Base-by-base conservation (phyloP, 352 stramenopile species). In the Pythium scleroteichum region DNA sequence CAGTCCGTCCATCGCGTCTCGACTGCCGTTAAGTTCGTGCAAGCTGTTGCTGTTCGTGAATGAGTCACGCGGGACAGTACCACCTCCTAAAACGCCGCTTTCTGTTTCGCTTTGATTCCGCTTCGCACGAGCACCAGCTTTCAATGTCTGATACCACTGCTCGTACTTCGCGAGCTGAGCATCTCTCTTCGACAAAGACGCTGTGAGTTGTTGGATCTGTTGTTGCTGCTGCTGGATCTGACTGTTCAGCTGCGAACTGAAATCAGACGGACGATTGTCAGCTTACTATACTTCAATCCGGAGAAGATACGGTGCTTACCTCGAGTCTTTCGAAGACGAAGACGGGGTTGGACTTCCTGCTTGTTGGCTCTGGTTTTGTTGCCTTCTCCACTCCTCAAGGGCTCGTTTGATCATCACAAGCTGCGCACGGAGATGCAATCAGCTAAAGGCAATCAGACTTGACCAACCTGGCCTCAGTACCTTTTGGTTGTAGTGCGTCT, bases 391-490 rank as follows among this genome's bases (percentile, higher is more conserved):
- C 45, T 95, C 86, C 74, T 95, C 86, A n/a, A 95, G 69, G n/a
- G 86, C 86, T 40, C 76, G 78, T 55, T 95, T 95, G 56, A 95
- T 90, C 81, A 92, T 90, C n/a, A 91, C 70, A 50, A 95, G 79
- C 84, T 95, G 50, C 12, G 26, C n/a, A n/a, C n/a, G n/a, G n/a
- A n/a, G n/a, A n/a, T n/a, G n/a, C n/a, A n/a, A n/a, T n/a, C n/a
- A n/a, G n/a, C n/a, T n/a, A n/a, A n/a, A n/a, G n/a, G n/a, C n/a
- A n/a, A n/a, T n/a, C n/a, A n/a, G n/a, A n/a, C n/a, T n/a, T n/a
- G n/a, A n/a, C n/a, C n/a, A n/a, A n/a, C n/a, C n/a, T n/a, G n/a
- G n/a, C n/a, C n/a, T n/a, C n/a, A n/a, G n/a, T 22, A 90, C 86
- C 80, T 94, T 95, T 64, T 94, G 86, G 44, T 90, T 90, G 72